Conservation (phyloP, 2,329 filamentous ascomycete genomes). For the Fusarium irregulare region DNA sequence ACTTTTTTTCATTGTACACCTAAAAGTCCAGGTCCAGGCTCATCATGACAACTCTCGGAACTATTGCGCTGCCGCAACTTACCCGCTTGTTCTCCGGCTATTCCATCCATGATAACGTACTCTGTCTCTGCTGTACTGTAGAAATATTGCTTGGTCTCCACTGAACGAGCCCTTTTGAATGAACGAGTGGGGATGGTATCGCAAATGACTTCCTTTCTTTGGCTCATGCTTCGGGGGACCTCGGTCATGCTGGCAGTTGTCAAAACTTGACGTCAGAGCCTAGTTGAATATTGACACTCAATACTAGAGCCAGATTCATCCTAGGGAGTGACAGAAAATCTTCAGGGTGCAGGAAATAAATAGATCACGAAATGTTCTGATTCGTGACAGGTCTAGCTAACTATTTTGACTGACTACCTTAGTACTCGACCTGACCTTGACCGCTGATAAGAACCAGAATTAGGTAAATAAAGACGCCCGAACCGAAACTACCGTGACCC, state of each 20-base stretch:
- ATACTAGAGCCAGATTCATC: constrained; percentile 1
- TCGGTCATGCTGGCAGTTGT: constrained; percentile 37
- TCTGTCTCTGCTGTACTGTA: not conserved
- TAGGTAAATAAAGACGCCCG: constrained; percentile 6
- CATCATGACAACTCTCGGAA: constrained; percentile 38
- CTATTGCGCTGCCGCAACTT: not conserved
- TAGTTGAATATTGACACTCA: constrained; percentile 8
- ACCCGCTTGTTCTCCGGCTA: constrained; percentile 16
- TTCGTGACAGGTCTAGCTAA: not conserved
- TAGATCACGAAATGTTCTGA: not conserved
- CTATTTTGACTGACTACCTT: not conserved
- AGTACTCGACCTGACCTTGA: not conserved
- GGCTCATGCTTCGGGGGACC: constrained; percentile 38
- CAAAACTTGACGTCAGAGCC: constrained; percentile 45
- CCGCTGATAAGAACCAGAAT: not conserved
- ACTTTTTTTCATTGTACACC: not conserved
- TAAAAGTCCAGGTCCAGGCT: not conserved
- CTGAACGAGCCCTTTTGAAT: constrained; percentile 14
- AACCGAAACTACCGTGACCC: constrained; percentile 37
- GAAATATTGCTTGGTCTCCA: constrained; percentile 16
- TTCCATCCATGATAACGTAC: constrained; percentile 13
- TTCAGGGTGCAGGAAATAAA: not conserved
- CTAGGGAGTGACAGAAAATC: not conserved
- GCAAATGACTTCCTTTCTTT: constrained; percentile 11
- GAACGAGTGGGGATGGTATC: constrained; percentile 20